A percentile compares a stretch with the other conserved stretches of the same genome.
These are phyloP conservation scores for Globisporangium iwayamae DNA, from an alignment of 352 stramenopile genomes.

Conservation along the genomic window DNA sequence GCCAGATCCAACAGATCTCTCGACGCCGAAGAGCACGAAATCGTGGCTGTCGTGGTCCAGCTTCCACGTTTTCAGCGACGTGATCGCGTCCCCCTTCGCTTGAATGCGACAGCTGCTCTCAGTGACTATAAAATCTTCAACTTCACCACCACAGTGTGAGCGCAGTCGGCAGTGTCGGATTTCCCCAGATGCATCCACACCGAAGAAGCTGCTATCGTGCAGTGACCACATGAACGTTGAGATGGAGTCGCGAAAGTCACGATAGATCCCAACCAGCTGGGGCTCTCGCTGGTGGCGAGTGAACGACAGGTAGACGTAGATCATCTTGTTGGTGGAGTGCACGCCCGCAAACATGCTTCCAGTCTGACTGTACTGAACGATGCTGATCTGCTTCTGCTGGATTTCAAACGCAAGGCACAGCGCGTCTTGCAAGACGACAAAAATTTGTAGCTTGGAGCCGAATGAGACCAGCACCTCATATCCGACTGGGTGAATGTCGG, in stretches of 20 bases:
- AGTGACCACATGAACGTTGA: constrained; percentile 38
- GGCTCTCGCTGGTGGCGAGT: constrained; percentile 42
- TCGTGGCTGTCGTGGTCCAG: constrained; percentile 44
- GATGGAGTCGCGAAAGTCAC: constrained; percentile 41
- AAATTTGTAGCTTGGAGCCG: constrained; percentile 53
- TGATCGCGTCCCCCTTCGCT: constrained; percentile 19
- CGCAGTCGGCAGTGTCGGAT: constrained; percentile 40
- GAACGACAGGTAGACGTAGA: constrained; percentile 54
- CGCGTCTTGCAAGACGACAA: constrained; percentile 56
- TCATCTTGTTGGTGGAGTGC: constrained; percentile 31
- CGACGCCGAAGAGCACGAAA: constrained; percentile 50
- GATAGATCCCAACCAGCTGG: constrained; percentile 41
- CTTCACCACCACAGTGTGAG: constrained; percentile 29
- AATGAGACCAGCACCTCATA: constrained; percentile 54
- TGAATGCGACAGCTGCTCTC: constrained; percentile 26
- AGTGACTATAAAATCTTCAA: constrained; percentile 38
- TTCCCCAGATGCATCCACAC: constrained; percentile 25
- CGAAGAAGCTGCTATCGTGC: constrained; percentile 53
- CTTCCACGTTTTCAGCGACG: constrained; percentile 25
- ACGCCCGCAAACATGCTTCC: constrained; percentile 45
- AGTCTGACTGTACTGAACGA: constrained; percentile 59
- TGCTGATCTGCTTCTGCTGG: constrained; percentile 51
- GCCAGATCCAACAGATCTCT: constrained; percentile 19
- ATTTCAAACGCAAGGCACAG: constrained; percentile 64
- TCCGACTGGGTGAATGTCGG: constrained; percentile 61